These are phyloP conservation scores for Macroventuria anomochaeta DNA, from an alignment of 2,329 filamentous ascomycete species.

Conservation along the genomic window DNA sequence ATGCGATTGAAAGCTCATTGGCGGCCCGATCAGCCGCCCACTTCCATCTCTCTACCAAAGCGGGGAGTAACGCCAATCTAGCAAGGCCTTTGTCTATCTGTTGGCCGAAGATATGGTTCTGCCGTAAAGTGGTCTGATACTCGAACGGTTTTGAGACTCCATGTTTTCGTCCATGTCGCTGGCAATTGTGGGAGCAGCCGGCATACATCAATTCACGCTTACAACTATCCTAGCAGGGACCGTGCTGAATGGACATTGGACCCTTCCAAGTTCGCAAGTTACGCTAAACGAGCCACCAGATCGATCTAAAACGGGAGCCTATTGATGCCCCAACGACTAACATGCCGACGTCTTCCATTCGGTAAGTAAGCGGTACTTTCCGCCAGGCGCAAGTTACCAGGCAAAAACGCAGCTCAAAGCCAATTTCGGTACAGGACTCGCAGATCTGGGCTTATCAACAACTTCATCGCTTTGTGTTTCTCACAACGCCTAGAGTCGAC, in stretches of 20 bases:
- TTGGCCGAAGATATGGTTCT: not conserved
- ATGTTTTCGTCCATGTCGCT: not conserved
- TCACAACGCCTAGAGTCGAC: too few species aligned
- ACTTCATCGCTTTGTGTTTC: not conserved
- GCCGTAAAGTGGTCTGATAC: not conserved
- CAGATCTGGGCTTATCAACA: not conserved
- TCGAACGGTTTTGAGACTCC: not conserved
- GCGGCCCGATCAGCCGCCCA: conserved; percentile 4
- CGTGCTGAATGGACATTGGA: not conserved
- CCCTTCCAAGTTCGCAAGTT: not conserved
- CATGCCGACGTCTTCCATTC: not conserved
- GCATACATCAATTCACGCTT: not conserved
- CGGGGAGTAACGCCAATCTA: not conserved
- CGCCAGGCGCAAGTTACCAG: too few species aligned
- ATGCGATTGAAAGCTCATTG: not conserved
- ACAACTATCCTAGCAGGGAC: not conserved
- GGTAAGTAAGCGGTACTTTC: not conserved
- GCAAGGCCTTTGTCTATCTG: not conserved
- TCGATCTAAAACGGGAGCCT: not conserved
- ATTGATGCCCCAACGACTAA: not conserved
- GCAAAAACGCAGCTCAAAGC: not conserved
- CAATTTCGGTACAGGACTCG: not conserved
- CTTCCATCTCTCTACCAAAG: not conserved
- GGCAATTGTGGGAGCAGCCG: not conserved
- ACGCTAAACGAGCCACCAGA: not conserved